Evolutionary conservation across 495 filamentous ascomycete species (phyloP).

Genomic region (Penicillium coffeae): DNA sequence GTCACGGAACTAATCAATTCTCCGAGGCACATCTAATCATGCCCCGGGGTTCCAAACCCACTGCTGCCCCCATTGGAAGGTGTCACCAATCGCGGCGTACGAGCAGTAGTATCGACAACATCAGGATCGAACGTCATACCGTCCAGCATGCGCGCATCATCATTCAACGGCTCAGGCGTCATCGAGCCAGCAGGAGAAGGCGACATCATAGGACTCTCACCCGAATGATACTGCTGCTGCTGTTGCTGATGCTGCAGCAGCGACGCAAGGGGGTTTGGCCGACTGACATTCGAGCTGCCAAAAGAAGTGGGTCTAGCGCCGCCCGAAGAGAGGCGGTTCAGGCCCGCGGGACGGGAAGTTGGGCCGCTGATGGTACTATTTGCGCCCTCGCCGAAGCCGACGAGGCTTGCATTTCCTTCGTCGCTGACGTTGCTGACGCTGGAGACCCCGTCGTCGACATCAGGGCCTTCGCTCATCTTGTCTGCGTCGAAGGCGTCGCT

Average conservation of each 20-base stretch:
- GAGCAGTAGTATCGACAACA: slow-evolving; percentile 50
- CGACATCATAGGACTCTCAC: slow-evolving; percentile 30
- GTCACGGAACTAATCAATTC: not conserved
- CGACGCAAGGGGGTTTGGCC: slow-evolving; percentile 23
- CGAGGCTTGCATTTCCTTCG: slow-evolving; percentile 67
- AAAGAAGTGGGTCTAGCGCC: slow-evolving; percentile 32
- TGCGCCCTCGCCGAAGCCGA: slow-evolving; percentile 85
- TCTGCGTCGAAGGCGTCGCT: slow-evolving; percentile 61
- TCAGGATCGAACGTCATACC: slow-evolving; percentile 54
- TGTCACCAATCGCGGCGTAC: slow-evolving; percentile 38
- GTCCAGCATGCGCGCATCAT: slow-evolving; percentile 51
- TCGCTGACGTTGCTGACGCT: slow-evolving; percentile 75
- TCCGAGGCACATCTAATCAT: slow-evolving; percentile 11
- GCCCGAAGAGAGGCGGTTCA: slow-evolving; percentile 33
- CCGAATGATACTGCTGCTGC: slow-evolving; percentile 19
- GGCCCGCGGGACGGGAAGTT: slow-evolving; percentile 43
- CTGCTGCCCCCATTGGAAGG: slow-evolving; percentile 14
- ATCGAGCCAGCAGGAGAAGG: slow-evolving; percentile 34
- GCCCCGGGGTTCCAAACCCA: slow-evolving; percentile 13
- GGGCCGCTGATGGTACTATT: slow-evolving; percentile 73
- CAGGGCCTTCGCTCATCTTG: slow-evolving; percentile 66
- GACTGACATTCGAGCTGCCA: slow-evolving; percentile 30
- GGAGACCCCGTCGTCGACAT: slow-evolving; percentile 59
- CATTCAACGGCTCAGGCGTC: slow-evolving; percentile 35
- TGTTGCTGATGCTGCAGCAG: slow-evolving; percentile 28